Evolutionary conservation across 257 asterid genomes (phyloP), one percentile per base, ranked within the genome.

Genomic region (Datura wrightii): DNA sequence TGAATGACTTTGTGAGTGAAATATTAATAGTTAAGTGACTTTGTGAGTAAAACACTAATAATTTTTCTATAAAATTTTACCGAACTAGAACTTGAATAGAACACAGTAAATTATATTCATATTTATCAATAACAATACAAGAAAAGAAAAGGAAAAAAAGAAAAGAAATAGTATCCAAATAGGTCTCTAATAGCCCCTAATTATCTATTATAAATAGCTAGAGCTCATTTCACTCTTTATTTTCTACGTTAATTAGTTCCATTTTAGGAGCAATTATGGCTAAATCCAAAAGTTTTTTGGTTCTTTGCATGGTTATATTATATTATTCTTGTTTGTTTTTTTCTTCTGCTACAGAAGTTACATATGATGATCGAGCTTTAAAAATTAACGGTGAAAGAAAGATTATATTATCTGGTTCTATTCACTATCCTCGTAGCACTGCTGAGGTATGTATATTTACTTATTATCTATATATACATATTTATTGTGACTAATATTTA

Each of bases 361-460:
- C 90, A 1, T 72, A 87, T 50, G 91, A 89, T 83, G 88, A 85
- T 41, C 69, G 91, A 83, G 91, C 88, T 84, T 41, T 87, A 55
- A 85, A 50, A n/a, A 87, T 89, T 69, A 66, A 89, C 18, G 91
- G 91, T 5, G 83, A 89, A 24, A 69, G 91, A 1, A 62, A 42
- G 8, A 53, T 89, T 37, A 74, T 89, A n/a, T 8, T 62, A 24
- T 24, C 31, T 24, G 31, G 31, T 24, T 24, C 31, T 24, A 24
- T 24, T 24, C 31, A 24, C 31, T 24, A 24, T 24, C 31, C 31
- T 24, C 31, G 31, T 24, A 24, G 31, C 31, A 24, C 31, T 24
- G 31, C 1, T 24, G 31, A 24, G 31, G 31, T 24, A 24, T 24
- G 31, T 24, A 24, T 24, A 24, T 24, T 24, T 24, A 24, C 31